phyloP scores from a whole-genome alignment of 2,329 filamentous ascomycete species.

The Dactylella cylindrospora region DNA sequence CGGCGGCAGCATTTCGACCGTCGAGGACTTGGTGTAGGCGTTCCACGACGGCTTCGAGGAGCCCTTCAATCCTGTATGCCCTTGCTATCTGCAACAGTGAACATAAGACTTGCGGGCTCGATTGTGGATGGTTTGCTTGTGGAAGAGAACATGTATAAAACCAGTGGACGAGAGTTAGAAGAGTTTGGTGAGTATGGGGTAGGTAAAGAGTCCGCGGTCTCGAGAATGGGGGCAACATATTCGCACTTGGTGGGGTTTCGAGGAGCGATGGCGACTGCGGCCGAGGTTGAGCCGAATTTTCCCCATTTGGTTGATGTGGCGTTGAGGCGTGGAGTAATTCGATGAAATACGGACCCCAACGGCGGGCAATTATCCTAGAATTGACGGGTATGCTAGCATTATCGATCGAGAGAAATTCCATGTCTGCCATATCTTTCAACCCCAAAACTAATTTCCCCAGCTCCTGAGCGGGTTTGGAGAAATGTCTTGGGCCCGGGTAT shows the following conservation, averaged over 20 bases:
- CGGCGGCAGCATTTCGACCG: conserved; percentile 88
- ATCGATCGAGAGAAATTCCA: conserved; percentile 91
- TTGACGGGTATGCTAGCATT: conserved; percentile 93
- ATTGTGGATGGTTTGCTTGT: conserved; percentile 71
- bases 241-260: conserved; percentile 60
- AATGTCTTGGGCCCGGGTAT: conserved; percentile 55
- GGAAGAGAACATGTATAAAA: conserved; percentile 91
- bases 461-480: conserved; percentile 78
- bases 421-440: conserved; percentile 85
- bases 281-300: conserved; percentile 1
- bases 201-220: conserved; percentile 86
- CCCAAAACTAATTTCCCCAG: conserved; percentile 77
- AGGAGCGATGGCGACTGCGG: conserved; percentile 69
- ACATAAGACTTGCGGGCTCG: conserved; percentile 92
- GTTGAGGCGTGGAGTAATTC: conserved; percentile 75
- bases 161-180: conserved; percentile 87
- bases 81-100: conserved; percentile 90
- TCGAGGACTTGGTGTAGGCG: conserved; percentile 85
- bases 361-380: conserved; percentile 78
- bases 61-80: conserved; percentile 87
- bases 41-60: conserved; percentile 90
- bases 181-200: conserved; percentile 84
- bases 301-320: conserved; percentile 52
- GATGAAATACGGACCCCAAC: conserved; percentile 96
- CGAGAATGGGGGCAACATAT: conserved; percentile 57